Evolutionary conservation across 192 early-diverging fungal genomes (phyloP).

Genomic region (Linnemannia schmuckeri): DNA sequence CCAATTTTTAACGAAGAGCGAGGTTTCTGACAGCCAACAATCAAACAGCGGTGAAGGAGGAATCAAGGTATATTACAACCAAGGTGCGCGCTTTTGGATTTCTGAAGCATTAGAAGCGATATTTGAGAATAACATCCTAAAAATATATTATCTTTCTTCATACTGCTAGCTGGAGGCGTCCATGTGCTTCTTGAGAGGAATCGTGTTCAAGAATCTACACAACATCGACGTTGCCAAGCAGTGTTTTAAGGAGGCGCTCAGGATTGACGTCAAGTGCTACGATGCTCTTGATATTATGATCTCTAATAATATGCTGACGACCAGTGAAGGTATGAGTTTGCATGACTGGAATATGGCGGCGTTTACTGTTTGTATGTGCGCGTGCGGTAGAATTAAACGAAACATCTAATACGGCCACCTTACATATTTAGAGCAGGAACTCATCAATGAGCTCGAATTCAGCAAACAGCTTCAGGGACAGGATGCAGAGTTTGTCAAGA

Average conservation of each 20-base stretch:
- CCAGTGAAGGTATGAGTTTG: conserved; percentile 65
- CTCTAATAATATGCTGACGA: conserved; percentile 70
- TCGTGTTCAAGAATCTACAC: conserved; percentile 62
- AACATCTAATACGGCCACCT: not conserved
- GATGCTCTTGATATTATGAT: conserved; percentile 75
- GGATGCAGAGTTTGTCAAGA: conserved; percentile 69
- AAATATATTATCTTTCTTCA: not conserved
- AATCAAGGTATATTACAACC: conserved; percentile 56
- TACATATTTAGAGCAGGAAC: conserved; percentile 65
- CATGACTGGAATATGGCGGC: not conserved
- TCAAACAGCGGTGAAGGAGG: conserved; percentile 58
- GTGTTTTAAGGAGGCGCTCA: conserved; percentile 72
- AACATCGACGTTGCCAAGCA: conserved; percentile 68
- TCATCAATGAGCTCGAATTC: conserved; percentile 65
- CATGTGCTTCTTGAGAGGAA: conserved; percentile 73
- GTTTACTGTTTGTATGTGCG: not conserved
- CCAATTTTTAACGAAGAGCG: conserved; percentile 43
- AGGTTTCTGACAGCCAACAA: conserved; percentile 11
- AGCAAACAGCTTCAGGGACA: conserved; percentile 58
- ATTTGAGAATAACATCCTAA: not conserved
- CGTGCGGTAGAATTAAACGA: not conserved
- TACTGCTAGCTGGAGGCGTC: conserved; percentile 67
- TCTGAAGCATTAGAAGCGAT: not conserved
- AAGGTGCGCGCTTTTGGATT: not conserved
- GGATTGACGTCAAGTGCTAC: conserved; percentile 73